Conservation (phyloP, 805 yeast species). For the Suhomyces sp. region DNA sequence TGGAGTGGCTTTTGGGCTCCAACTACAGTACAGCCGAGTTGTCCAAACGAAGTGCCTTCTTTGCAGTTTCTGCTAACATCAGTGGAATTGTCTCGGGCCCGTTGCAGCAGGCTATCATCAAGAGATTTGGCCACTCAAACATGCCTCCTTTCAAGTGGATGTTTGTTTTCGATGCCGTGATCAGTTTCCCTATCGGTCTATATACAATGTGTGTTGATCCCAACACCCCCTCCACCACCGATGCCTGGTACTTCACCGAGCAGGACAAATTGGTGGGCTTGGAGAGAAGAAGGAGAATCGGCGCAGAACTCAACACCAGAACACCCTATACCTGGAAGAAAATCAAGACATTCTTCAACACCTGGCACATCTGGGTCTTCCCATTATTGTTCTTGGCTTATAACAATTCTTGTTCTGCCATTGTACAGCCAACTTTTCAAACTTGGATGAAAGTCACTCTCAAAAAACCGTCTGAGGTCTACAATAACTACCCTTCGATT, state of each 20-base stretch:
- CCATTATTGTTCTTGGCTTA: slow-evolving; percentile 39
- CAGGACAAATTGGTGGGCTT: slow-evolving; percentile 45
- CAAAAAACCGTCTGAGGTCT: slow-evolving; percentile 24
- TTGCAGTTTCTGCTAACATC: slow-evolving; percentile 33
- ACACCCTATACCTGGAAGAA: slow-evolving; percentile 39
- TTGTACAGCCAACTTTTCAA: slow-evolving; percentile 34
- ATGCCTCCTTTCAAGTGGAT: slow-evolving; percentile 43
- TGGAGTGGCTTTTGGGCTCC: slow-evolving; percentile 30
- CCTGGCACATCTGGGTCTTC: slow-evolving; percentile 50
- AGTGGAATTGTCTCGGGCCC: slow-evolving; percentile 39
- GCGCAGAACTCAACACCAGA: slow-evolving; percentile 41
- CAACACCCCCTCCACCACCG: slow-evolving; percentile 44
- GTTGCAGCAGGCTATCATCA: slow-evolving; percentile 28
- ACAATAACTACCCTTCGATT: slow-evolving; percentile 32
- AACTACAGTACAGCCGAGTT: slow-evolving; percentile 34
- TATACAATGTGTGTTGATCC: slow-evolving; percentile 46
- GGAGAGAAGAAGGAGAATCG: slow-evolving; percentile 36
- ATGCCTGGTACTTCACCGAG: slow-evolving; percentile 41
- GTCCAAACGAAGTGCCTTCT: slow-evolving; percentile 33
- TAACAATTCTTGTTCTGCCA: slow-evolving; percentile 34
- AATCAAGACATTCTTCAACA: slow-evolving; percentile 40
- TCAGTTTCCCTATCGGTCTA: slow-evolving; percentile 35
- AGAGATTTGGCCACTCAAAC: slow-evolving; percentile 14
- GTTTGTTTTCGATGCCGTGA: slow-evolving; percentile 45
- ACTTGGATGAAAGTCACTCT: slow-evolving; percentile 35